Base-by-base conservation (phyloP, 1,284 basidiomycete genomes). In the Apiotrichum siamense region DNA sequence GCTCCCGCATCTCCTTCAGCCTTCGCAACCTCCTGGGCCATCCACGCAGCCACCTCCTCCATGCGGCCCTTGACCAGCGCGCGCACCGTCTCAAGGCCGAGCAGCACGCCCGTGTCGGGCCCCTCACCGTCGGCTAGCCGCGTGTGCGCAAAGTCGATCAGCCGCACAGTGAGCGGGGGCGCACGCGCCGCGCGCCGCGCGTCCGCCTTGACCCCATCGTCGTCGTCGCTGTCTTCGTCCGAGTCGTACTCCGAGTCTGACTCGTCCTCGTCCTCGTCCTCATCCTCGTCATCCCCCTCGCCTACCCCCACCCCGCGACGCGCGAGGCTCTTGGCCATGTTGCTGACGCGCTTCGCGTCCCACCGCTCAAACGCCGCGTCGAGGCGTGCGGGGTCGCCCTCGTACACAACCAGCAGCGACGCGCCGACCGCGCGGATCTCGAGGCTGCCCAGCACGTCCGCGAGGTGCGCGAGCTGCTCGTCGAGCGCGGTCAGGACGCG, bases 61-160 rank as follows among this genome's bases (percentile, higher is more conserved):
- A 50, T 29, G 24, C 77, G 54, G 0, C 76, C 81, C 47, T 83
- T 77, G 29, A 91, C 59, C 53, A 91, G 67, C 9, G 59, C 65
- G 25, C 85, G 64, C 12, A 84, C 73, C 0, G 83, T 88, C 42
- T 81, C 76, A 48, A 94, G 49, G 1, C 90, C 91, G 18, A 77
- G 71, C 52, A 93, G 67, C 7, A 91, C 83, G 0, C 89, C 86
- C 42, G 80, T 69, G 70, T 97, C 93, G 0, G 84, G 82, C 1
- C 92, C 93, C 62, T 83, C 69, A 0, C 87, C 88, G 0, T 82
- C 79, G 2, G 75, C 78, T 10, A 87, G 61, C 31, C 79, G 77
- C 4, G 90, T 87, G 72, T 97, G 94, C 4, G 90, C 93, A 72
- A 97, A 97, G 76, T 97, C 93, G 54, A 97, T 97, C 57, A 96